Base-by-base conservation (phyloP, 495 filamentous ascomycete genomes). In the Alectoria sarmentosa region DNA sequence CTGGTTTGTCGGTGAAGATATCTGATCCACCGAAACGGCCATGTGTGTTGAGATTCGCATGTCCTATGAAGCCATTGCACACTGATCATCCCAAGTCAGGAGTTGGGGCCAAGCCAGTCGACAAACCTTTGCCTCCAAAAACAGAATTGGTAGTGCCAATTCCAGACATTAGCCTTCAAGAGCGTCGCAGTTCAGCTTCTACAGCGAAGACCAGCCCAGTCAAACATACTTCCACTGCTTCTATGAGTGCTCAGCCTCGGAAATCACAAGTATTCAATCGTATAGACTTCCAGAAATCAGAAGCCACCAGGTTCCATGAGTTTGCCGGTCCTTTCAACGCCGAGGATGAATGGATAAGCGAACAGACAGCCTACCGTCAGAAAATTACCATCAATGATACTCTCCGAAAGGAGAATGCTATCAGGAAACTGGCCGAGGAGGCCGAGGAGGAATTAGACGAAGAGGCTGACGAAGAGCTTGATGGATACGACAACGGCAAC, bases 351-450 rank as follows among this genome's bases (percentile, higher is more conserved):
- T 96, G 92, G 92, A 86, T 90, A 32, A 84, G 81, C 46, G 84
- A 87, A 63, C 81, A 88, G 42, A 81, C 73, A 59, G 86, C 74
- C 58, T 79, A 86, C 65, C 78, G 80, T 58, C 79, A 82, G 39
- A 89, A 88, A 70, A 81, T 96, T 49, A 96, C 92, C 26, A 81
- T 98, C 66, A 86, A 86, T 69, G 95, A 98, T 73, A 94, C 92
- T 30, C 81, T 98, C 70, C 82, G 86, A 72, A 94, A 95, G 73
- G 94, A 98, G 74, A 90, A 87, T 67, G 89, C 83, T 14, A 95
- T 98, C 69, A 85, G 94, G 56, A 86, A 86, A 70, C 74, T 97
- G 32, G 93, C 85, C 60, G 89, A 95, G 76, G 94, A 98, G 74
- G 94, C 86, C 13, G 93, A 96, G 71, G 86, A 92, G 70, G 92